These are phyloP conservation scores for Oxyria digyna DNA, from an alignment of 148 eudicot genomes.

Conservation along the genomic window DNA sequence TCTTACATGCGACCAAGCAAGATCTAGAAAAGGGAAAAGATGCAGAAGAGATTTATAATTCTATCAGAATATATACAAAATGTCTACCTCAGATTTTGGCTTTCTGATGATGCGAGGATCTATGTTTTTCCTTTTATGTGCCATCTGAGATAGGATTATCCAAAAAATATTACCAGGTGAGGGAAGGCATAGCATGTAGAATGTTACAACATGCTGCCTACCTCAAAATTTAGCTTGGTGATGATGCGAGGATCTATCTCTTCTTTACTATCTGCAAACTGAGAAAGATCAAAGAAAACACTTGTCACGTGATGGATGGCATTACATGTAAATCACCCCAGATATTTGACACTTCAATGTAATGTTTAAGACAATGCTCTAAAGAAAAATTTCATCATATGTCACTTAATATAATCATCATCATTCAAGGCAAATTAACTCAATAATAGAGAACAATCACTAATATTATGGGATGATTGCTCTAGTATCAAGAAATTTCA, in stretches of 20 bases:
- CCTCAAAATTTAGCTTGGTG: slow-evolving; percentile 20
- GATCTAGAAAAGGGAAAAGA: no score
- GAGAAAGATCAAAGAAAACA: slow-evolving; percentile 9
- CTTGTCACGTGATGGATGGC: background rate
- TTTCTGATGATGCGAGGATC: background rate
- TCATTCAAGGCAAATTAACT: no score
- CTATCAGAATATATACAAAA: background rate
- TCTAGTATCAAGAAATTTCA: no score
- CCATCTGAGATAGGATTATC: background rate
- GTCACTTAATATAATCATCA: no score
- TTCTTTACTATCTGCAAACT: slow-evolving; percentile 43
- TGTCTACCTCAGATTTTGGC: background rate
- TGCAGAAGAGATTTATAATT: no score
- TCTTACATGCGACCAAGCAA: no score
- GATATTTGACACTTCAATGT: background rate
- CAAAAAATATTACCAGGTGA: background rate
- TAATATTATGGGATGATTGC: no score
- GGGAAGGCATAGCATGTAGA: background rate
- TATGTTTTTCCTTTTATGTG: background rate
- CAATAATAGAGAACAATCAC: no score
- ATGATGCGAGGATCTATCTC: slow-evolving; percentile 24
- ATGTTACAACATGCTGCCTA: background rate
- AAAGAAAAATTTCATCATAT: no score
- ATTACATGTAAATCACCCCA: background rate
- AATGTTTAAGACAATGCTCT: no score